Conservation (phyloP, 2,329 filamentous ascomycete genomes). For the Blastomyces emzantsi region DNA sequence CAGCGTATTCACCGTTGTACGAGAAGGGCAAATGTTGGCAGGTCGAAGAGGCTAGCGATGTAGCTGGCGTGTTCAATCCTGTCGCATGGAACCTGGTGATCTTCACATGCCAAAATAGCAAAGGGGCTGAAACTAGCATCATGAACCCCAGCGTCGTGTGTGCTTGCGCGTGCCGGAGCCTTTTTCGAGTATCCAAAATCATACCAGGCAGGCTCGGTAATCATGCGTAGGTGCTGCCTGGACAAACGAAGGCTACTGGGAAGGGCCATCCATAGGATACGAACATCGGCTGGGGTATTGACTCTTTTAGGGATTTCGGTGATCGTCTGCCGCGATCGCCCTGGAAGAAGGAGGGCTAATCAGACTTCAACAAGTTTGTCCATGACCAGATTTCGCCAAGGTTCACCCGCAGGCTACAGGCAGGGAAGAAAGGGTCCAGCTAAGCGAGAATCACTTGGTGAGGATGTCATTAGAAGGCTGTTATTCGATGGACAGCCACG, state of each 20-base stretch:
- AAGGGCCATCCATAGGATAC: background rate
- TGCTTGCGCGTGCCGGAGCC: background rate
- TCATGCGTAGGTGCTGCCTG: background rate
- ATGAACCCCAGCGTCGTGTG: background rate
- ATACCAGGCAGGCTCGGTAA: background rate
- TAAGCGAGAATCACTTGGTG: background rate
- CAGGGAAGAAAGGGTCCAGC: background rate
- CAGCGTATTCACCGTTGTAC: background rate
- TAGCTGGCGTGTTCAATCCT: background rate
- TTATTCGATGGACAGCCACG: background rate
- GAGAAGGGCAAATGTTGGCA: background rate
- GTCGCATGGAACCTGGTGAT: background rate
- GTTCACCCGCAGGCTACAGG: background rate
- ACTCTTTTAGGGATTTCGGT: background rate
- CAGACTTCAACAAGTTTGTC: background rate
- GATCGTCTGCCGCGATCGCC: background rate
- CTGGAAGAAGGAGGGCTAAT: background rate
- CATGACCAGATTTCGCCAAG: background rate
- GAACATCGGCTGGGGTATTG: background rate
- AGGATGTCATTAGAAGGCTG: background rate
- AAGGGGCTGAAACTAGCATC: background rate
- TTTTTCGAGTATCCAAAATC: background rate
- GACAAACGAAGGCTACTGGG: background rate
- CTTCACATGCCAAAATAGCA: background rate
- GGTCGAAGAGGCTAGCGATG: background rate